phyloP scores from a whole-genome alignment of 495 filamentous ascomycete species.

The Penicillium egyptiacum region DNA sequence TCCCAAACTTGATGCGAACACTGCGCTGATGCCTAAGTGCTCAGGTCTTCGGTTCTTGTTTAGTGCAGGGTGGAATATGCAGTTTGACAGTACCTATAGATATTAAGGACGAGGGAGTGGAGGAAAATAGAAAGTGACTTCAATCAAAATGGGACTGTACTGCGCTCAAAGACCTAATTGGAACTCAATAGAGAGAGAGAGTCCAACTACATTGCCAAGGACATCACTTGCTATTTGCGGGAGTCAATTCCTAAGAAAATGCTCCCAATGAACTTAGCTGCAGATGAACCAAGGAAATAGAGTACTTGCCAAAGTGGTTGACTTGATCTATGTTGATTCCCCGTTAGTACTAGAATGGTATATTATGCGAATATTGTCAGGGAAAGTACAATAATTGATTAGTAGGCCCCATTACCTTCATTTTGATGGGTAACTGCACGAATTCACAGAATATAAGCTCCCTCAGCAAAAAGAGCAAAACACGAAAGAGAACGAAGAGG shows the following conservation, averaged over 20 bases:
- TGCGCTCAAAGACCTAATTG: neutral
- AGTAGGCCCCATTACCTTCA: neutral
- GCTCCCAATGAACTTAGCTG: neutral
- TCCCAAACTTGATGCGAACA: neutral
- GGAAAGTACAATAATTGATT: neutral
- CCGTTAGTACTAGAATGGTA: too few species aligned
- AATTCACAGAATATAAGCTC: neutral
- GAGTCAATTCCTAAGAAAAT: neutral
- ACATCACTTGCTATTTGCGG: neutral
- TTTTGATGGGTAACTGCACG: neutral
- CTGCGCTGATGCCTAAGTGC: neutral
- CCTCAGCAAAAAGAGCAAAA: neutral
- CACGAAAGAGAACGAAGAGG: neutral
- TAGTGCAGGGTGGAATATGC: neutral
- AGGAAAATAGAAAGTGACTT: neutral
- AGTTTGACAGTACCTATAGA: neutral
- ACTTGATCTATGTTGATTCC: conserved; percentile 1
- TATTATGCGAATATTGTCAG: neutral
- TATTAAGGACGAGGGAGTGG: neutral
- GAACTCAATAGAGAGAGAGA: neutral
- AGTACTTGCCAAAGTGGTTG: conserved; percentile 4
- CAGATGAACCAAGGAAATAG: neutral
- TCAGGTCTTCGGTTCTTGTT: neutral
- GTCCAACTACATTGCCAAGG: neutral
- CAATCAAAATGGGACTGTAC: neutral